Percentiles rank a stretch among this genome's conserved stretches.
Evolutionary conservation across 163 green algal species (phyloP).

Genomic region (Chlamydomonas reinhardtii): DNA sequence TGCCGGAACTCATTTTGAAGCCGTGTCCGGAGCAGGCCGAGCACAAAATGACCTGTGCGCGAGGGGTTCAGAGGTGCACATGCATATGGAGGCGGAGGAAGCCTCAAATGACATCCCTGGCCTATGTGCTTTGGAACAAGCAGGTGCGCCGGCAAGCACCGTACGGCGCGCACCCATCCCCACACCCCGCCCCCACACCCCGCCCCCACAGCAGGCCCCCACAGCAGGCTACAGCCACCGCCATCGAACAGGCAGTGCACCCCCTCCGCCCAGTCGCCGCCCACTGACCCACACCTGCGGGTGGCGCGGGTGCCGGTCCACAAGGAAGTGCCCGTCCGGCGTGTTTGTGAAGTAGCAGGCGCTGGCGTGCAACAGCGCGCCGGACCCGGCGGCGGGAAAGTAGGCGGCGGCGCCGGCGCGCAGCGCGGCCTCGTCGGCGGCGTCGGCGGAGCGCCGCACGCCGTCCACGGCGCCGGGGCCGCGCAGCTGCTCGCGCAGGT

Average conservation of each 20-base stretch:
- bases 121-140: too few species aligned
- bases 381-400: conserved; percentile 49
- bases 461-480: conserved; percentile 46
- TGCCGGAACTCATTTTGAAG: conserved; percentile 69
- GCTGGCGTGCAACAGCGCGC: conserved; percentile 50
- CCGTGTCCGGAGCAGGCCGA: conserved; percentile 75
- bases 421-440: conserved; percentile 50
- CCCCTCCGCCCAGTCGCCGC: too few species aligned
- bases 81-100: too few species aligned
- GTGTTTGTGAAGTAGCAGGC: conserved; percentile 76
- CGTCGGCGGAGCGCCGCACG: background rate
- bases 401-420: conserved; percentile 44
- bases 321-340: conserved; percentile 72
- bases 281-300: conserved; percentile 62
- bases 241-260: too few species aligned
- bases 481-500: conserved; percentile 20
- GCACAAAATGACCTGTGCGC: conserved; percentile 65
- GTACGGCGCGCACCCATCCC: too few species aligned
- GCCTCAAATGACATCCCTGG: too few species aligned
- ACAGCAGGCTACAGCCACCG: too few species aligned
- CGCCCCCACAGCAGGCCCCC: too few species aligned
- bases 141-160: too few species aligned
- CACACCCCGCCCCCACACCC: too few species aligned
- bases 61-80: too few species aligned
- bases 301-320: conserved; percentile 68